Evolutionary conservation across 2,329 filamentous ascomycete genomes (phyloP).

Genomic region (Eutypa lata): DNA sequence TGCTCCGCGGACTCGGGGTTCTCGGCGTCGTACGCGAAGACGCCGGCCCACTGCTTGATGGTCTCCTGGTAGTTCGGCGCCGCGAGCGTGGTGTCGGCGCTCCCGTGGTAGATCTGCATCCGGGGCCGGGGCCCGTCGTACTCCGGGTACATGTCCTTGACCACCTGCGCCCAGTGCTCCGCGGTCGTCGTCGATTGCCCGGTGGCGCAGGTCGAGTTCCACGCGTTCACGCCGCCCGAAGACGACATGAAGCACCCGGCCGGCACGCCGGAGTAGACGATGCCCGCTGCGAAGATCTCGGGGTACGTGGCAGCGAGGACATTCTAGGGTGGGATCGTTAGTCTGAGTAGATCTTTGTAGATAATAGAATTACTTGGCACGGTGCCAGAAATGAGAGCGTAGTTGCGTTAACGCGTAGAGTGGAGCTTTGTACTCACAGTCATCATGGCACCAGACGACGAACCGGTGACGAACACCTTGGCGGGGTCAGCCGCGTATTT

Average conservation of each 20-base stretch:
- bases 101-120: constrained; percentile 33
- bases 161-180: constrained; percentile 46
- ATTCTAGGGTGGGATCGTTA: constrained; percentile 23
- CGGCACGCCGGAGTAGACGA: constrained; percentile 41
- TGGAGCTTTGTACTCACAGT: constrained; percentile 28
- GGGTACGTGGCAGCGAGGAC: constrained; percentile 46
- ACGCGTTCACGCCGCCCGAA: constrained; percentile 37
- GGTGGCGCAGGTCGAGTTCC: constrained; percentile 50
- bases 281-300: constrained; percentile 43
- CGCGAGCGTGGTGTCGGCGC: constrained; percentile 16
- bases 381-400: neutral
- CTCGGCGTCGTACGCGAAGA: constrained; percentile 26
- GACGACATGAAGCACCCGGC: constrained; percentile 42
- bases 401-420: neutral
- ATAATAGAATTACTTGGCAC: neutral
- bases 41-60: constrained; percentile 32
- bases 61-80: constrained; percentile 19
- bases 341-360: neutral
- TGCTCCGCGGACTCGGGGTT: neutral
- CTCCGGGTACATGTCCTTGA: constrained; percentile 34
- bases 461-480: constrained; percentile 53
- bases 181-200: constrained; percentile 41
- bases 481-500: constrained; percentile 49
- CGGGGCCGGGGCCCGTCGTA: constrained; percentile 28
- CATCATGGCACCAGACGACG: constrained; percentile 49